Evolutionary conservation across 805 yeast species (phyloP).

Genomic region (Monosporozyma yasuniensis): DNA sequence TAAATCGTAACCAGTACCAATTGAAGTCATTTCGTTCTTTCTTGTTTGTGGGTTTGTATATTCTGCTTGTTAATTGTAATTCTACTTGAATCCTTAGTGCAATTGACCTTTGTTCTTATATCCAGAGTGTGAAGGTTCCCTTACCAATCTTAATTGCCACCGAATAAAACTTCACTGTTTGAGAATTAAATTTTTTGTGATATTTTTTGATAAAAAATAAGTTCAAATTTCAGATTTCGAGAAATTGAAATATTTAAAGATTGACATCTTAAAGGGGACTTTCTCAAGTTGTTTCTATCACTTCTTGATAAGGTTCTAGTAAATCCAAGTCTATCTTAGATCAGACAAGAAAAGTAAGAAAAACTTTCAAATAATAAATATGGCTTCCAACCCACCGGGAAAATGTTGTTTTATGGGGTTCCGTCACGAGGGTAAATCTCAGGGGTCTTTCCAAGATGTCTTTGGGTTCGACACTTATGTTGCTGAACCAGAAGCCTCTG

Average conservation of each 20-base stretch:
- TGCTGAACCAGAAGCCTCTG: conserved; percentile 27
- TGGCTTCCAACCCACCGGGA: conserved; percentile 48
- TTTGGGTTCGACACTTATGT: conserved; percentile 40
- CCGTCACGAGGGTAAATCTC: conserved; percentile 44
- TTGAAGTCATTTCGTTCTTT: conserved; percentile 53
- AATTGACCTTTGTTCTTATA: not conserved
- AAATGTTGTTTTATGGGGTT: conserved; percentile 38
- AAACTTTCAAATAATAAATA: no score
- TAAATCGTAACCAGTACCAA: conserved; percentile 98
- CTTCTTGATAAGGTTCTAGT: no score
- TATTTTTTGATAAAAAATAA: no score
- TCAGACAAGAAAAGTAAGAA: no score
- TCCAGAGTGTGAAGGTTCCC: not conserved
- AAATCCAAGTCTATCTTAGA: no score
- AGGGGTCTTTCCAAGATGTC: conserved; percentile 35
- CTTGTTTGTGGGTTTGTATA: not conserved
- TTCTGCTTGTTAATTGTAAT: not conserved
- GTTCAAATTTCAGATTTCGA: not conserved
- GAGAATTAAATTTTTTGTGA: not conserved
- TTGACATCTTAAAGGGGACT: not conserved
- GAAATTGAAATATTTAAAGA: not conserved
- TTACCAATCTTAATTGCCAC: not conserved
- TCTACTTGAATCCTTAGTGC: not conserved
- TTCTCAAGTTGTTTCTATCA: not conserved
- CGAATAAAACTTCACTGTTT: not conserved